Conservation (phyloP, 164 flowering plant genomes). For the Aristolochia contorta region DNA sequence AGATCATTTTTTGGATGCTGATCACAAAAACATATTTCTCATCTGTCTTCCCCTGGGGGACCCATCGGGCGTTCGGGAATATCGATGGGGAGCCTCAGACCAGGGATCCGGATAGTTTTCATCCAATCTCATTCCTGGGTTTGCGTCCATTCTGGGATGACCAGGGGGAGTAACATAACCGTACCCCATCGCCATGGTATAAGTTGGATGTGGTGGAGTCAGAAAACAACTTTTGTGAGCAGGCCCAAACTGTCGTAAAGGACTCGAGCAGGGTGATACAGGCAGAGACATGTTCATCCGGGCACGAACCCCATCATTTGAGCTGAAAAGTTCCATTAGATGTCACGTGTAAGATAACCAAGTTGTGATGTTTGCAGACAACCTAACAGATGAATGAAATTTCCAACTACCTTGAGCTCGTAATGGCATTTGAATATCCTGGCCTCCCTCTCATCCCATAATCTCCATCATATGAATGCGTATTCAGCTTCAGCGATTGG, state of each 20-base stretch:
- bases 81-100: conserved; percentile 5
- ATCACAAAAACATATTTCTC: conserved; percentile 5
- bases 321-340: neutral
- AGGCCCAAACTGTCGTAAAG: conserved; percentile 28
- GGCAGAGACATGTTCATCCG: conserved; percentile 25
- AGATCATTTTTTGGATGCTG: neutral
- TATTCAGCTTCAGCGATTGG: conserved; percentile 22
- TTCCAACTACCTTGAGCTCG: conserved; percentile 38
- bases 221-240: conserved; percentile 39
- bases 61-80: conserved; percentile 7
- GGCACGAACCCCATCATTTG: conserved; percentile 12
- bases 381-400: neutral
- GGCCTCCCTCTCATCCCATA: conserved; percentile 16
- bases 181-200: conserved; percentile 10
- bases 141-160: neutral
- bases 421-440: conserved; percentile 19
- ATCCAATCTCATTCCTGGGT: conserved; percentile 5
- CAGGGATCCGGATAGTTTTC: conserved; percentile 7
- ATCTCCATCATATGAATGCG: conserved; percentile 27
- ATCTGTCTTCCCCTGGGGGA: conserved; percentile 13
- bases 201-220: conserved; percentile 67
- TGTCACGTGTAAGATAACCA: neutral
- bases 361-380: neutral
- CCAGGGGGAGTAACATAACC: conserved; percentile 5
- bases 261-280: conserved; percentile 28